A percentile compares a stretch with the other conserved stretches of the same genome.
Conservation (phyloP, 768 basidiomycete species). For the Leccinum ochraceum region DNA sequence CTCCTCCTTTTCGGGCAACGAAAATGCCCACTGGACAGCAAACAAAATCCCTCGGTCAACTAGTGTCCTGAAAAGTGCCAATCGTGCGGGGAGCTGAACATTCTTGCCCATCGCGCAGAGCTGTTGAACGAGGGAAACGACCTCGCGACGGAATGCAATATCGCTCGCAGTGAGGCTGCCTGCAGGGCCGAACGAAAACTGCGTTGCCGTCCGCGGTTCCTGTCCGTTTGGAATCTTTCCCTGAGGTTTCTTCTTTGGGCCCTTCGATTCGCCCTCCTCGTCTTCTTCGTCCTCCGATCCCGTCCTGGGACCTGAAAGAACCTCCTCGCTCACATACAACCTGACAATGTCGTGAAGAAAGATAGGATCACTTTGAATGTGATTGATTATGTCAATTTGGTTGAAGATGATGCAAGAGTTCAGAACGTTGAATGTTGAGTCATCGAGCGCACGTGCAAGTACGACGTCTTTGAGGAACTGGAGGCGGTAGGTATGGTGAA, state of each 20-base stretch:
- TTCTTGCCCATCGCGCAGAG: slow-evolving; percentile 96
- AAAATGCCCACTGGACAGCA: slow-evolving; percentile 91
- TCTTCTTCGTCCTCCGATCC: slow-evolving; percentile 33
- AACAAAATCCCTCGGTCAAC: slow-evolving; percentile 88
- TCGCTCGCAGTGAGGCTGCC: slow-evolving; percentile 58
- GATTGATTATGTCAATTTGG: slow-evolving; percentile 95
- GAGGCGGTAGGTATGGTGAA: slow-evolving; percentile 96
- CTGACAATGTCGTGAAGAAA: slow-evolving; percentile 80
- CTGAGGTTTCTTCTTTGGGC: slow-evolving; percentile 40
- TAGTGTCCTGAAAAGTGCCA: slow-evolving; percentile 82
- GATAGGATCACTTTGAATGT: slow-evolving; percentile 74
- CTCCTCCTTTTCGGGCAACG: slow-evolving; percentile 59
- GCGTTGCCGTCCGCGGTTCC: slow-evolving; percentile 19
- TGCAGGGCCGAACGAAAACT: slow-evolving; percentile 58
- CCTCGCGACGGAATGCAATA: slow-evolving; percentile 63
- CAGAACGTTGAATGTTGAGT: slow-evolving; percentile 95
- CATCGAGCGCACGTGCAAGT: slow-evolving; percentile 90
- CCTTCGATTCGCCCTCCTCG: slow-evolving; percentile 27
- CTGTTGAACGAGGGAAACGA: slow-evolving; percentile 87
- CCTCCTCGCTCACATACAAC: slow-evolving; percentile 72
- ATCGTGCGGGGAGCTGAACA: slow-evolving; percentile 84
- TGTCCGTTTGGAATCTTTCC: slow-evolving; percentile 38
- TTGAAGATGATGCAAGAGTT: slow-evolving; percentile 99
- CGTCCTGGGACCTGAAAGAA: slow-evolving; percentile 45
- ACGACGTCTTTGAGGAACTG: slow-evolving; percentile 99